Base-by-base conservation (phyloP, 495 filamentous ascomycete genomes). In the Aspergillus conjunctus region DNA sequence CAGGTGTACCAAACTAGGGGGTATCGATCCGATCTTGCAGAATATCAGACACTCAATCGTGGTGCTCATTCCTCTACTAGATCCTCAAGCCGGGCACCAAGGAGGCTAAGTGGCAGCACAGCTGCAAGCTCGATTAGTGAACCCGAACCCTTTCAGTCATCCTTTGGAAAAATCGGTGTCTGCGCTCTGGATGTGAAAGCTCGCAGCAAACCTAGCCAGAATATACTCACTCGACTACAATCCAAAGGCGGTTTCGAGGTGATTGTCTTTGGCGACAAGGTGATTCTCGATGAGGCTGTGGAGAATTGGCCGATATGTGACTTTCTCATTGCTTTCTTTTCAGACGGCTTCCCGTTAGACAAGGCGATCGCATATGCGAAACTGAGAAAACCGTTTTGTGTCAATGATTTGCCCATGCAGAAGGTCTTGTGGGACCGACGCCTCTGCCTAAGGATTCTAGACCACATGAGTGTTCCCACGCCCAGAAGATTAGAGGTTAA, bases 321-420 rank as follows among this genome's bases (percentile, higher is more conserved):
- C 73, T 99, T 94, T 66, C 78, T 99, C 20, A 94, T 99, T 50
- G 93, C 92, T 18, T 99, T 99, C 74, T 99, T 97, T 75, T 96
- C 92, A 0, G 93, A 96, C 72, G 94, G 94, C 0, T 99, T 99
- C 63, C 94, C 94, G 0, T 77, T 99, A 33, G 93, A 99, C 49
- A 99, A 98, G 71, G 95, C 94, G 6, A 95, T 98, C 66, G 89
- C 91, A 14, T 99, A 99, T 72, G 89, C 90, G 45, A 88, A 88
- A 61, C 82, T 96, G 10, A 87, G 94, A 41, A 96, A 93, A 69
- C 95, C 94, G 11, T 97, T 96, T 60, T 96, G 92, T 69, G 91
- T 99, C 69, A 99, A 99, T 73, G 93, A 99, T 67, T 75, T 99
- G 52, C 91, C 91, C 3, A 97, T 99, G 94, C 94, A 99, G 73